Conservation (phyloP, 2,329 filamentous ascomycete genomes). For the Mycosphaerella sp. region DNA sequence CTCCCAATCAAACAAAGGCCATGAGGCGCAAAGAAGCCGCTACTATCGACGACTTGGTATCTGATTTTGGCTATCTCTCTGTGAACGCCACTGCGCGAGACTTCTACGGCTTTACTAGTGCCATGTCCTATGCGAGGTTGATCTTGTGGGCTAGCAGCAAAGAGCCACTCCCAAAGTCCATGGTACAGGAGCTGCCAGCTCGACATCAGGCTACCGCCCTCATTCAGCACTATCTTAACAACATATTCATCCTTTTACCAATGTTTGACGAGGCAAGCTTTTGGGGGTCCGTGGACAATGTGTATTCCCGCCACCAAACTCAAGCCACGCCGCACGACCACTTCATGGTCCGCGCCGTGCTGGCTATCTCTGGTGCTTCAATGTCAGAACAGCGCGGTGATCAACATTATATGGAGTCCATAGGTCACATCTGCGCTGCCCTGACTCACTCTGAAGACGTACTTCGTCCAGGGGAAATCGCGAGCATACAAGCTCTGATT, state of each 20-base stretch:
- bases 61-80: conserved; percentile 89
- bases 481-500: conserved; percentile 80
- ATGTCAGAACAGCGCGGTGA: conserved; percentile 63
- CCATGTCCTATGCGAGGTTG: conserved; percentile 87
- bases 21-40: conserved; percentile 62
- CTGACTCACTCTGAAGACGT: conserved; percentile 75
- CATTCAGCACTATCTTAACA: conserved; percentile 77
- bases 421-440: conserved; percentile 58
- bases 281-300: conserved; percentile 69
- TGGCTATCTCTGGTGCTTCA: conserved; percentile 72
- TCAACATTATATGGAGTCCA: conserved; percentile 56
- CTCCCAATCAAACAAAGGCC: conserved; percentile 34
- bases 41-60: conserved; percentile 85
- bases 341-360: conserved; percentile 83
- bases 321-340: conserved; percentile 62
- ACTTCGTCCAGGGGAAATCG: conserved; percentile 74
- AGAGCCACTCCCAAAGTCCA: conserved; percentile 60
- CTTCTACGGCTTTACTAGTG: conserved; percentile 79
- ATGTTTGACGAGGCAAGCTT: conserved; percentile 75
- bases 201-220: conserved; percentile 62
- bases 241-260: conserved; percentile 73
- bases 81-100: conserved; percentile 93
- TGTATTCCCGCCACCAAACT: conserved; percentile 66
- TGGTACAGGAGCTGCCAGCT: conserved; percentile 59
- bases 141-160: conserved; percentile 77